These are phyloP conservation scores for Porogramme epimiltina DNA, from an alignment of 1,284 basidiomycete species.

Conservation along the genomic window DNA sequence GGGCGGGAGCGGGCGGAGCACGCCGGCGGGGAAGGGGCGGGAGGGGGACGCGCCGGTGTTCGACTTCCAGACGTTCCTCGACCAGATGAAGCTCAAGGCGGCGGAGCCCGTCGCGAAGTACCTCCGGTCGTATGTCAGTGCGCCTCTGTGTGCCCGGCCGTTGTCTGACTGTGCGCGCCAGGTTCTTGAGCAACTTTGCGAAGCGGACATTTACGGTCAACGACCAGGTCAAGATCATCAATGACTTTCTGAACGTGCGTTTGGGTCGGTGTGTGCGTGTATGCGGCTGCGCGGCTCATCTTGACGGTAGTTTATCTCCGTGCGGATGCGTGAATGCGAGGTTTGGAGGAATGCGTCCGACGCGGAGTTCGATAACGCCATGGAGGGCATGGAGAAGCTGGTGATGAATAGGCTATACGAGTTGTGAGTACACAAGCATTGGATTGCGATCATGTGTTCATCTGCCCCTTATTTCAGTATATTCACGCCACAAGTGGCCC, in stretches of 20 bases:
- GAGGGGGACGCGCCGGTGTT: slow-evolving; percentile 49
- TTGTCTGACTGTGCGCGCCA: slow-evolving; percentile 35
- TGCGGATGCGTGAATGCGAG: slow-evolving; percentile 85
- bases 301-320: slow-evolving; percentile 74
- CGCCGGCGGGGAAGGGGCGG: slow-evolving; percentile 24
- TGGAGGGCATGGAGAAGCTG: slow-evolving; percentile 99
- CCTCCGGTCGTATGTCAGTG: slow-evolving; percentile 76
- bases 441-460: not conserved
- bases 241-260: slow-evolving; percentile 85
- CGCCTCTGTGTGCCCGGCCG: not conserved
- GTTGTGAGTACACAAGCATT: slow-evolving; percentile 57
- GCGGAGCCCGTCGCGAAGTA: slow-evolving; percentile 92
- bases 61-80: slow-evolving; percentile 87
- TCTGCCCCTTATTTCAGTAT: slow-evolving; percentile 56
- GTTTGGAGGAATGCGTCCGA: slow-evolving; percentile 79
- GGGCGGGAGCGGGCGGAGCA: slow-evolving; percentile 27
- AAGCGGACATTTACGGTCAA: slow-evolving; percentile 87
- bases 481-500: slow-evolving; percentile 81
- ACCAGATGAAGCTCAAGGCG: slow-evolving; percentile 84
- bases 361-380: slow-evolving; percentile 92
- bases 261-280: not conserved
- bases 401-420: slow-evolving; percentile 98
- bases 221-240: slow-evolving; percentile 92
- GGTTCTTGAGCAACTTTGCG: slow-evolving; percentile 89
- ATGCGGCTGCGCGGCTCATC: not conserved